Base-by-base conservation (phyloP, 257 asterid species). In the Cordia subcordata region DNA sequence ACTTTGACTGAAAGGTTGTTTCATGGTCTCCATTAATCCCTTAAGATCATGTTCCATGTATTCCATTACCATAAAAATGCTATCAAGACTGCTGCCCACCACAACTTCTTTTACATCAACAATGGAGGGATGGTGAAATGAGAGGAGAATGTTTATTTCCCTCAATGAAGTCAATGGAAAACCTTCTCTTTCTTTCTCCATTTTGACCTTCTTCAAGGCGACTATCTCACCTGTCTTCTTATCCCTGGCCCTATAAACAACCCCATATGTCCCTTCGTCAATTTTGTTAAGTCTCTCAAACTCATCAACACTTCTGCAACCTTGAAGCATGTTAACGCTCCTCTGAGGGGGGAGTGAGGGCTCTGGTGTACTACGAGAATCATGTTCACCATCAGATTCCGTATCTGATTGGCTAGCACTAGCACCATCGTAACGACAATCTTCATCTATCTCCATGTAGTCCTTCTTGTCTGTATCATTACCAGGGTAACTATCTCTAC, bases 41-140 rank as follows among this genome's bases (percentile, higher is more conserved):
- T 83, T 86, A 46, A 90, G 83, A 72, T 90, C 97, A 69, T 86
- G 96, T 76, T 90, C 97, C 97, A 90, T 86, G 78, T 90, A 90
- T 75, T 90, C 97, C 97, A 90, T 90, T 67, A 79, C 96, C 95
- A 90, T 82, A 74, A 68, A 90, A 67, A 90, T 85, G 74, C 85
- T 78, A 64, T 90, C 93, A 67, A 85, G 88, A 68, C 64, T 72
- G 78, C 81, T 81, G 8, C 94, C 95, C 1, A 85, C 88, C 58
- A 87, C 97, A 21, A 87, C 97, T 79, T 90, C 97, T 75, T 87
- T 90, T 42, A 87, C 96, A 77, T 89, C 91, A 60, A 89, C 92
- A 74, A 87, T 84, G 23, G 87, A 89, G 15, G 86, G 86, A 69
- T 89, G 95, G 73, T 82, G 81, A 69, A 79, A 62, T 20, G 97